A percentile compares a stretch with the other conserved stretches of the same genome.
Conservation (phyloP, 2,329 filamentous ascomycete genomes). For the Nectriaceae sp. region DNA sequence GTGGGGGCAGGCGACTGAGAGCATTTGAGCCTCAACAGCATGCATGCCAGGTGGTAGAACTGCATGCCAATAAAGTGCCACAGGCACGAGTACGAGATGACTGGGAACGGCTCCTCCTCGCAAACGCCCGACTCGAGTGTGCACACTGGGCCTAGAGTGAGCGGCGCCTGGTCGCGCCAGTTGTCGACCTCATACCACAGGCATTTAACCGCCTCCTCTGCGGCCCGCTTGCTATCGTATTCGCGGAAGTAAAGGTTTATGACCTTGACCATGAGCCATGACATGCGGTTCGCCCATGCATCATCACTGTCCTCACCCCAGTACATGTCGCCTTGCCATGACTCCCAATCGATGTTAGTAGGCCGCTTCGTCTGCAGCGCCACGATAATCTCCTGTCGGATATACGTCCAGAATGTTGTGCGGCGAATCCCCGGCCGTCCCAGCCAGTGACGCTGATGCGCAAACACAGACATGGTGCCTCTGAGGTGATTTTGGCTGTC, state of each 20-base stretch:
- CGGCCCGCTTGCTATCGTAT: background rate
- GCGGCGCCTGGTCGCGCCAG: constrained; percentile 2
- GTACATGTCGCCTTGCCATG: constrained; percentile 4
- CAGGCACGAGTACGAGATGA: constrained; percentile 6
- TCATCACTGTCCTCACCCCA: constrained; percentile 7
- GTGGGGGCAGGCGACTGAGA: background rate
- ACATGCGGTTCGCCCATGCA: constrained; percentile 8
- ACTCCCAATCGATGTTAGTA: constrained; percentile 7
- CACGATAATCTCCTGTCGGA: constrained; percentile 7
- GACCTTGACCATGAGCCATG: constrained; percentile 7
- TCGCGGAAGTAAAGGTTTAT: constrained; percentile 6
- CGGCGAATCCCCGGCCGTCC: constrained; percentile 4
- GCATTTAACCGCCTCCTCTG: background rate
- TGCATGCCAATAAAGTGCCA: constrained; percentile 10
- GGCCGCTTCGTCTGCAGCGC: constrained; percentile 6
- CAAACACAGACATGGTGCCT: constrained; percentile 7
- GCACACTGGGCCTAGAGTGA: constrained; percentile 4
- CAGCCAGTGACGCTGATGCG: constrained; percentile 4
- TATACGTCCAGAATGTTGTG: constrained; percentile 10
- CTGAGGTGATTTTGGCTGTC: constrained; percentile 6
- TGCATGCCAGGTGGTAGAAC: constrained; percentile 7
- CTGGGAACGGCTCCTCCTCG: constrained; percentile 4
- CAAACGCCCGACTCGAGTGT: background rate
- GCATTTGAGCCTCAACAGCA: constrained; percentile 3
- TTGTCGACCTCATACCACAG: constrained; percentile 2